Percentiles rank a stretch among this genome's conserved stretches.
Evolutionary conservation across 2,329 filamentous ascomycete genomes (phyloP).

Genomic region (Akanthomyces uredinophilus): DNA sequence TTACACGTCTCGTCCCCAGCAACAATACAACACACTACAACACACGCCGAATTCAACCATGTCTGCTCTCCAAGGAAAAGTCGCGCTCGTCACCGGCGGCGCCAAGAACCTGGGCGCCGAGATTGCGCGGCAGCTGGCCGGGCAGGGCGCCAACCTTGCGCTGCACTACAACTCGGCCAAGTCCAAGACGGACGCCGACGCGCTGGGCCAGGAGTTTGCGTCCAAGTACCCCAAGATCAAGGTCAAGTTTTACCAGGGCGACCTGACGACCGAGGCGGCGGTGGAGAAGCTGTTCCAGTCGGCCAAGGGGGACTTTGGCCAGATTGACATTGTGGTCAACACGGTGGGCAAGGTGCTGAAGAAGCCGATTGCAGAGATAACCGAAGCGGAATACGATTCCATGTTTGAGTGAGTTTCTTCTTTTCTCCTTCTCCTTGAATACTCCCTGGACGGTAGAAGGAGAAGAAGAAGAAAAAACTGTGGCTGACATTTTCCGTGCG

Average conservation of each 20-base stretch:
- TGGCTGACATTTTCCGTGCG: not conserved
- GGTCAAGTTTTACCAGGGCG: constrained; percentile 37
- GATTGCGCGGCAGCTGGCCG: constrained; percentile 52
- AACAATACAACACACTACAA: not conserved
- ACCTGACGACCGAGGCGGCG: constrained; percentile 35
- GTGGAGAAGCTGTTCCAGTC: constrained; percentile 37
- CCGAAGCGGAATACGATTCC: constrained; percentile 40
- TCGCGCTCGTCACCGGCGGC: constrained; percentile 48
- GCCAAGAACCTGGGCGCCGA: constrained; percentile 57
- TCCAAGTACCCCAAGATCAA: constrained; percentile 27
- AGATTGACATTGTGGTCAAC: constrained; percentile 46
- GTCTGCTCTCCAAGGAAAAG: constrained; percentile 34
- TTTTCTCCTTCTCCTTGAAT: not conserved
- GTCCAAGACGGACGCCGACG: constrained; percentile 31
- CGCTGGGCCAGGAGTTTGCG: constrained; percentile 34
- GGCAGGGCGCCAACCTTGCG: constrained; percentile 51
- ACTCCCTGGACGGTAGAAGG: too few species aligned
- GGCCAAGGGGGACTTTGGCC: constrained; percentile 36
- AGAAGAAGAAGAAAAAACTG: not conserved
- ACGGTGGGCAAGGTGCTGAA: constrained; percentile 45
- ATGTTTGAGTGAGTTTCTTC: constrained; percentile 38
- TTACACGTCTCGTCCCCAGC: not conserved
- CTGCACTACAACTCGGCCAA: constrained; percentile 49
- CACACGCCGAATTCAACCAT: constrained; percentile 24
- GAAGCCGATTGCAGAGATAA: constrained; percentile 39